These are phyloP conservation scores for Magnaporthales sp. DNA, from an alignment of 2,329 filamentous ascomycete genomes.

Conservation along the genomic window DNA sequence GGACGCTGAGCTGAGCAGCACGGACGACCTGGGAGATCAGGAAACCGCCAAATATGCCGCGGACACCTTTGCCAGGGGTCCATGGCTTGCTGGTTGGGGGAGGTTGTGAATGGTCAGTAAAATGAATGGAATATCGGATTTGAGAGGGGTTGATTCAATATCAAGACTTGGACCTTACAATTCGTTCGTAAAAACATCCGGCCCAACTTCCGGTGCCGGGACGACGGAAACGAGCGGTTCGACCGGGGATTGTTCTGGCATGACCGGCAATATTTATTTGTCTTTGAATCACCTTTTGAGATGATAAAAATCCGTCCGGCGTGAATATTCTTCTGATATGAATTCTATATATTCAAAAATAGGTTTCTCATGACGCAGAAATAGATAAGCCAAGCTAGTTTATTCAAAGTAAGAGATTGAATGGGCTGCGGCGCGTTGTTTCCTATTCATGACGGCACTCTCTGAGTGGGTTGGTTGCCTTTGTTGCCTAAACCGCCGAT, in stretches of 20 bases:
- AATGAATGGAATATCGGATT: too few relatives aligned
- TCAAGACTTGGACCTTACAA: background rate
- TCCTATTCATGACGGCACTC: too few relatives aligned
- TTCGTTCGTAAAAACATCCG: constrained; percentile 4
- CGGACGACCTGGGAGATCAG: constrained; percentile 3
- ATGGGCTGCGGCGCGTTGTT: too few relatives aligned
- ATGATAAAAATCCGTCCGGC: too few relatives aligned
- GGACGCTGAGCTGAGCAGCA: background rate
- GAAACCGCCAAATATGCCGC: constrained; percentile 7
- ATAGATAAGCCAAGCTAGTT: too few relatives aligned
- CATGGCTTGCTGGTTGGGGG: background rate
- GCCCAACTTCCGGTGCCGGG: background rate
- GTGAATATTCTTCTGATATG: too few relatives aligned
- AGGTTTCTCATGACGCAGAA: too few relatives aligned
- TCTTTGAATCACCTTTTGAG: too few relatives aligned
- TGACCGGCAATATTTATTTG: background rate
- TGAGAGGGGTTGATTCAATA: background rate
- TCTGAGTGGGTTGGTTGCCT: background rate
- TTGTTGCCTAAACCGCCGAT: too few relatives aligned
- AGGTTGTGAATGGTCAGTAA: background rate
- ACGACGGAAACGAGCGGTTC: constrained; percentile 3
- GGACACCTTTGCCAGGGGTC: constrained; percentile 1
- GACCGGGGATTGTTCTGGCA: constrained; percentile 1
- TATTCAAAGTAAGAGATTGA: too few relatives aligned
- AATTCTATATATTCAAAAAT: too few relatives aligned